These are phyloP conservation scores for Fusarium brachygibbosum DNA, from an alignment of 2,329 filamentous ascomycete species.

Conservation along the genomic window DNA sequence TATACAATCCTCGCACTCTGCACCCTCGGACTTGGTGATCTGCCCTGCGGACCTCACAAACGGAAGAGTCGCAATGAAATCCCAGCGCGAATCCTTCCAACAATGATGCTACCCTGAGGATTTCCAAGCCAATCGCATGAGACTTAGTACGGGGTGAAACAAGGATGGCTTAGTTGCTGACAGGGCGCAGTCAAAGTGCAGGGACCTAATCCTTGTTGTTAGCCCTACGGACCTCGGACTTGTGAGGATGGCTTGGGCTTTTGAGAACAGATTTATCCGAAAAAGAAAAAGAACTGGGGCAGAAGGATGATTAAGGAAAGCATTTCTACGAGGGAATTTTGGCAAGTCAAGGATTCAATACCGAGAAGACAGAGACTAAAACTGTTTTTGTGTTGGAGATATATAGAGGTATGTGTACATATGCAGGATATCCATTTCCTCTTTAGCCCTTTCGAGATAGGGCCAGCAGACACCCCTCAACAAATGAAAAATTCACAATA, in stretches of 20 bases:
- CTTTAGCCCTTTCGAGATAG: no score
- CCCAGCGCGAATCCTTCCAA: constrained; percentile 6
- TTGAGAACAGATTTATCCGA: not conserved
- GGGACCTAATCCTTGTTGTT: not conserved
- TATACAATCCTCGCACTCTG: not conserved
- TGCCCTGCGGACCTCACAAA: constrained; percentile 11
- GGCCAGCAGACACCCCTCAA: no score
- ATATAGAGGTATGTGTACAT: no score
- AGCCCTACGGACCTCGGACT: constrained; percentile 29
- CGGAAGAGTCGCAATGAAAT: not conserved
- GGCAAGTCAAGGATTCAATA: accelerated
- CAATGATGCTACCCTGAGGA: not conserved
- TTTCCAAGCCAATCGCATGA: not conserved
- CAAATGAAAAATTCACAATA: no score
- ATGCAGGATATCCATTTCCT: no score
- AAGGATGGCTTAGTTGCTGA: constrained; percentile 9
- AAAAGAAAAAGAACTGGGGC: no score
- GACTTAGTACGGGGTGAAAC: constrained; percentile 5
- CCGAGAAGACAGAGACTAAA: no score
- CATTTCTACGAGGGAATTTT: not conserved
- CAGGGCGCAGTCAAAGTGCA: constrained; percentile 16
- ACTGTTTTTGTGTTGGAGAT: no score
- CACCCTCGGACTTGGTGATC: constrained; percentile 20
- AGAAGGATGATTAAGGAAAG: not conserved
- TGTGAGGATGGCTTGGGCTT: not conserved